Conservation (phyloP, 345 rosid species). For the Gossypium bickii region DNA sequence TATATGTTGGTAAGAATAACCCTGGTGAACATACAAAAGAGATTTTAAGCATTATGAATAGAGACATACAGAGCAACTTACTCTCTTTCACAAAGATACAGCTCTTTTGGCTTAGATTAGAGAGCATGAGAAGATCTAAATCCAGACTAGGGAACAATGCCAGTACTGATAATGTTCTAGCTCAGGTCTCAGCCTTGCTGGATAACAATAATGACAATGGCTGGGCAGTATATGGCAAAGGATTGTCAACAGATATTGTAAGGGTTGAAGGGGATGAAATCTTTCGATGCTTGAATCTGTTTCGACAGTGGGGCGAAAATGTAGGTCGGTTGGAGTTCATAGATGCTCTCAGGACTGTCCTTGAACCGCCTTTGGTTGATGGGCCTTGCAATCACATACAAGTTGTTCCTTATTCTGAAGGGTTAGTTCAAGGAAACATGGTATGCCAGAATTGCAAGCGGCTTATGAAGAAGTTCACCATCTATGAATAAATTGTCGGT, state of each 20-base stretch:
- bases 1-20: slow-evolving; percentile 45
- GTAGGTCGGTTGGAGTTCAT: slow-evolving; percentile 41
- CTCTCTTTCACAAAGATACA: slow-evolving; percentile 41
- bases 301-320: slow-evolving; percentile 47
- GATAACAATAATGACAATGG: slow-evolving; percentile 30
- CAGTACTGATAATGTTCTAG: slow-evolving; percentile 37
- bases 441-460: slow-evolving; percentile 58
- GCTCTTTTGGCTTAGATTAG: slow-evolving; percentile 70
- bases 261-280: slow-evolving; percentile 33
- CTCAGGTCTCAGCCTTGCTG: slow-evolving; percentile 42
- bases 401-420: slow-evolving; percentile 39
- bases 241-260: slow-evolving; percentile 31
- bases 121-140: slow-evolving; percentile 51
- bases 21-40: slow-evolving; percentile 24
- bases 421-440: slow-evolving; percentile 21
- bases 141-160: slow-evolving; percentile 26
- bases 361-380: slow-evolving; percentile 27
- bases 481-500: slow-evolving; percentile 40
- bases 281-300: slow-evolving; percentile 35
- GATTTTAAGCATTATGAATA: slow-evolving; percentile 25
- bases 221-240: slow-evolving; percentile 68
- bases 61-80: slow-evolving; percentile 26
- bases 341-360: slow-evolving; percentile 40
- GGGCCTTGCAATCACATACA: slow-evolving; percentile 41
- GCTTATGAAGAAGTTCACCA: slow-evolving; percentile 52